Evolutionary conservation across 805 yeast genomes (phyloP).

Genomic region (Ogataea trehaloabstinens): DNA sequence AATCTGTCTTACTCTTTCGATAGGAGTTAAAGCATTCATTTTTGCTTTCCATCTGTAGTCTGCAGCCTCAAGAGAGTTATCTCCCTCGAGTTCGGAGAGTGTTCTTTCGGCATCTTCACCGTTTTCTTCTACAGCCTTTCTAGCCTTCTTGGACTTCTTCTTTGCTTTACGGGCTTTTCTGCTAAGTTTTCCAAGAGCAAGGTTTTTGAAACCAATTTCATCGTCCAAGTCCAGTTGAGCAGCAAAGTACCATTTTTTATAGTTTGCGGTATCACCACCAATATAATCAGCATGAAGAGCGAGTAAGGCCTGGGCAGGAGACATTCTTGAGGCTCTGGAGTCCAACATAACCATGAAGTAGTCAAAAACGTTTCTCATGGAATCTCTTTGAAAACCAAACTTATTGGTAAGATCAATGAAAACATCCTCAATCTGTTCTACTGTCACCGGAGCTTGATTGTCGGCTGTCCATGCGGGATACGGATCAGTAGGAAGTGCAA

Average conservation of each 20-base stretch:
- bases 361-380: conserved; percentile 89
- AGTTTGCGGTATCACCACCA: conserved; percentile 84
- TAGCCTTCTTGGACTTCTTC: conserved; percentile 76
- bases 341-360: conserved; percentile 83
- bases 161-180: conserved; percentile 79
- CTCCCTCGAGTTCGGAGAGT: conserved; percentile 71
- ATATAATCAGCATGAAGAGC: conserved; percentile 84
- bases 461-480: conserved; percentile 99
- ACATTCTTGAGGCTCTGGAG: conserved; percentile 84
- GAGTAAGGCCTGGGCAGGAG: conserved; percentile 81
- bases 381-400: conserved; percentile 89
- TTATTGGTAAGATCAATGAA: conserved; percentile 79
- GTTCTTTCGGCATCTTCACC: conserved; percentile 61
- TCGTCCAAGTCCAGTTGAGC: conserved; percentile 87
- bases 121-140: conserved; percentile 63
- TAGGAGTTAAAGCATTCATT: conserved; percentile 70
- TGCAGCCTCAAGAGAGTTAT: conserved; percentile 81
- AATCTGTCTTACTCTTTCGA: conserved; percentile 76
- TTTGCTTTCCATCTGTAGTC: conserved; percentile 79
- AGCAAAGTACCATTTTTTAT: conserved; percentile 86
- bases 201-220: conserved; percentile 77
- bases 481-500: conserved; percentile 84
- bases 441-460: conserved; percentile 80
- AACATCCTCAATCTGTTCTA: conserved; percentile 84
- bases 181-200: conserved; percentile 72